These are phyloP conservation scores for Dictyophora rubrovolvata DNA, from an alignment of 768 basidiomycete genomes.

Conservation along the genomic window DNA sequence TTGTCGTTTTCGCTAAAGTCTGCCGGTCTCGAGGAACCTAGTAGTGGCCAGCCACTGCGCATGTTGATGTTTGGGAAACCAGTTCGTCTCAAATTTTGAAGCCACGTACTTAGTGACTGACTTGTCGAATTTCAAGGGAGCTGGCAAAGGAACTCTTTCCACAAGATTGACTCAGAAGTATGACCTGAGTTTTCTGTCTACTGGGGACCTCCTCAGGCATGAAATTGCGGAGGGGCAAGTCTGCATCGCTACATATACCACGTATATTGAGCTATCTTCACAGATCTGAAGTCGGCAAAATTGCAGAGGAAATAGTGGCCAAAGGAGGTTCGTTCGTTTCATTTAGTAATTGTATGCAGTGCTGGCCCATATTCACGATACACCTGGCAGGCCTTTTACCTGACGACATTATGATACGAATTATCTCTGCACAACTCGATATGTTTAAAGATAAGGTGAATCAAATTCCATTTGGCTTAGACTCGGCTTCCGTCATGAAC, in stretches of 20 bases:
- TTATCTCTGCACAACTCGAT: constrained; percentile 66
- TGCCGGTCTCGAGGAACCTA: constrained; percentile 1
- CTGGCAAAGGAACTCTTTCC: constrained; percentile 65
- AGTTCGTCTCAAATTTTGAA: constrained; percentile 42
- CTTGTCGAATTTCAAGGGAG: constrained; percentile 15
- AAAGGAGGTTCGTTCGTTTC: constrained; percentile 37
- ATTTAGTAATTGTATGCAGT: neutral
- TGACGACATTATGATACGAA: constrained; percentile 69
- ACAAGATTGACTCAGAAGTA: constrained; percentile 70
- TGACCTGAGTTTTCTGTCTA: constrained; percentile 66
- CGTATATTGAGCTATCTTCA: neutral
- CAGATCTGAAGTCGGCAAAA: constrained; percentile 59
- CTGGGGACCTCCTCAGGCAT: constrained; percentile 77
- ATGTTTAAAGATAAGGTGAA: constrained; percentile 53
- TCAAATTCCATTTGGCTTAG: neutral
- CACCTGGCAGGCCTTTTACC: constrained; percentile 39
- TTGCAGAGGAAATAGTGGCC: constrained; percentile 73
- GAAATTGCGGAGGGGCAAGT: constrained; percentile 62
- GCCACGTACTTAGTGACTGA: neutral
- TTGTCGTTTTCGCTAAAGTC: constrained; percentile 10
- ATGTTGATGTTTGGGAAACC: constrained; percentile 76
- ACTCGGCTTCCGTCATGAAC: neutral
- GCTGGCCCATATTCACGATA: neutral
- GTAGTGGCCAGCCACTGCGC: constrained; percentile 28
- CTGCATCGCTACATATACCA: neutral